These are phyloP conservation scores for Eustoma russellianum DNA, from an alignment of 257 asterid genomes.

Conservation along the genomic window DNA sequence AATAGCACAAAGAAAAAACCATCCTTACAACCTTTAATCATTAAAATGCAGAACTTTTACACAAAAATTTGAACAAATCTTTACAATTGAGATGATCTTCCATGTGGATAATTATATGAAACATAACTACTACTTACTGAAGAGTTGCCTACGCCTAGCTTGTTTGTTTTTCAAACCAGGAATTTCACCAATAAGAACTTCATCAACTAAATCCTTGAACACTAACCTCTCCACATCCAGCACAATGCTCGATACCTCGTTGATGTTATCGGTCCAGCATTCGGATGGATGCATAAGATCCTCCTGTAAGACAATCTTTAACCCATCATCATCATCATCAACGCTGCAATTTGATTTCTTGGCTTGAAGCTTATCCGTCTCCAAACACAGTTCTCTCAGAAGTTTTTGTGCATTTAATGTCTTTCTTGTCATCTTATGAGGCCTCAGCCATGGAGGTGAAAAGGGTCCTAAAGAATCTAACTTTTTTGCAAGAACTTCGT, in stretches of 20 bases:
- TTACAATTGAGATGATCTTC: no score
- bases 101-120: no score
- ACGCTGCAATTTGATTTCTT: conserved; percentile 28
- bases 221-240: conserved; percentile 75
- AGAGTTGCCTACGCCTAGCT: conserved; percentile 36
- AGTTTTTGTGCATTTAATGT: conserved; percentile 63
- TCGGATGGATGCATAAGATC: conserved; percentile 48
- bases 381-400: conserved; percentile 62
- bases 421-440: conserved; percentile 24
- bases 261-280: conserved; percentile 42
- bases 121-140: conserved; percentile 25
- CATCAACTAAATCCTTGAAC: conserved; percentile 75
- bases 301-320: conserved; percentile 46
- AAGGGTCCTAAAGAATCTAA: conserved; percentile 24
- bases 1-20: no score
- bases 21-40: no score
- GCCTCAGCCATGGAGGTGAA: conserved; percentile 33
- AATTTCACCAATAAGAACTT: conserved; percentile 65
- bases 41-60: no score
- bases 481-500: conserved; percentile 67
- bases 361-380: conserved; percentile 50
- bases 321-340: conserved; percentile 44
- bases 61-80: no score
- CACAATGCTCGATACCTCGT: conserved; percentile 53
- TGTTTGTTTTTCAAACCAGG: conserved; percentile 37